These are phyloP conservation scores for Penicillium janthinellum DNA, from an alignment of 2,329 filamentous ascomycete species.

Conservation along the genomic window DNA sequence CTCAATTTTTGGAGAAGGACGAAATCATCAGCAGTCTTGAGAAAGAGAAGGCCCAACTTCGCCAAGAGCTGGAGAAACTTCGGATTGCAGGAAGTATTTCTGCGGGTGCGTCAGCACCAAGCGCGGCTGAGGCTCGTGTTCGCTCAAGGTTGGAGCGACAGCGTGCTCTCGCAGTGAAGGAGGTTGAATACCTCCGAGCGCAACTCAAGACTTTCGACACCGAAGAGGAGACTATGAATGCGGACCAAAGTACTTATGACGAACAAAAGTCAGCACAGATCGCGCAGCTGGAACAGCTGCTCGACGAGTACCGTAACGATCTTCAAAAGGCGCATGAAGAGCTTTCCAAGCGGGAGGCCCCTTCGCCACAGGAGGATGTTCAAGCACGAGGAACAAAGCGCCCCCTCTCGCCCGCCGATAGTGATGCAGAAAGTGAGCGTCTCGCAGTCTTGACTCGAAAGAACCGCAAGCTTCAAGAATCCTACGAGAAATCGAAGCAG, in stretches of 20 bases:
- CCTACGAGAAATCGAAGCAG: constrained; percentile 69
- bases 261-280: constrained; percentile 73
- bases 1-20: constrained; percentile 76
- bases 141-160: constrained; percentile 81
- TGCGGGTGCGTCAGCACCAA: constrained; percentile 43
- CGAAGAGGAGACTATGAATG: constrained; percentile 82
- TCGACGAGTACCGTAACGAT: constrained; percentile 84
- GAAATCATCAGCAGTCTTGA: constrained; percentile 72
- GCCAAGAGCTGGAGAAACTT: constrained; percentile 70
- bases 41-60: constrained; percentile 66
- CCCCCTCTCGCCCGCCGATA: constrained; percentile 58
- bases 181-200: constrained; percentile 89
- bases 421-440: constrained; percentile 64
- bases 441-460: constrained; percentile 84
- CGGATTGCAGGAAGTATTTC: constrained; percentile 51
- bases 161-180: constrained; percentile 80
- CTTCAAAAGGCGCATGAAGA: constrained; percentile 73
- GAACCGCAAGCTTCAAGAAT: constrained; percentile 80
- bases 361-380: constrained; percentile 41
- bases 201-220: constrained; percentile 86
- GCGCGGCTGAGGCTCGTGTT: constrained; percentile 64
- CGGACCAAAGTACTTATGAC: constrained; percentile 70
- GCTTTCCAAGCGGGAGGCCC: constrained; percentile 64
- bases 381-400: constrained; percentile 63
- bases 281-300: constrained; percentile 77